A percentile compares a stretch with the other conserved stretches of the same genome.
phyloP scores from a whole-genome alignment of 768 basidiomycete genomes.

The Trametes elegans region DNA sequence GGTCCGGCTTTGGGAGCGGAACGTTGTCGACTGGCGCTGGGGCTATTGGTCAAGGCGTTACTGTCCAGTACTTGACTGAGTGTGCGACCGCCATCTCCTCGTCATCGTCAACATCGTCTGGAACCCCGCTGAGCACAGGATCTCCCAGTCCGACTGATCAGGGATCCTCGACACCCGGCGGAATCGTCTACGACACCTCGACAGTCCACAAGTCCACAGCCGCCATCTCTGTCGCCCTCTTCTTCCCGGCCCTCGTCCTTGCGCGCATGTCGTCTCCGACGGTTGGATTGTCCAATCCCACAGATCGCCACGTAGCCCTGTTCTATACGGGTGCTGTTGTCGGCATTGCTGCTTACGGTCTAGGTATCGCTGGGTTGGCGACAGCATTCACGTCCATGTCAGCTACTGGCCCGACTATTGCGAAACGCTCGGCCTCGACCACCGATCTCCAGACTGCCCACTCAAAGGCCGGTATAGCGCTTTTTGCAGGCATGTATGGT shows the following conservation, averaged over 20 bases:
- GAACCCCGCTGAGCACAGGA: slow-evolving; percentile 6
- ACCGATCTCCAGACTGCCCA: slow-evolving; percentile 55
- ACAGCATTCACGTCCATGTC: slow-evolving; percentile 60
- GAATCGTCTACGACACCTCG: slow-evolving; percentile 38
- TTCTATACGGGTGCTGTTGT: slow-evolving; percentile 39
- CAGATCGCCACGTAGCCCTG: slow-evolving; percentile 24
- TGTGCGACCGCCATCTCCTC: slow-evolving; percentile 49
- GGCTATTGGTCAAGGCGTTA: slow-evolving; percentile 69
- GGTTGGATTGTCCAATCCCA: slow-evolving; percentile 22
- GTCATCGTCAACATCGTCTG: not conserved
- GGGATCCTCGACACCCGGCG: slow-evolving; percentile 5
- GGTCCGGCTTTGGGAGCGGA: slow-evolving; percentile 68
- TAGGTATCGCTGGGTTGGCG: slow-evolving; percentile 62
- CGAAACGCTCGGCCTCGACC: slow-evolving; percentile 34
- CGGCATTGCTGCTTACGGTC: slow-evolving; percentile 48
- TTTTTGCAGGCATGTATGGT: slow-evolving; percentile 62
- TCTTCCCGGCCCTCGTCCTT: slow-evolving; percentile 42
- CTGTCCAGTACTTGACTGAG: slow-evolving; percentile 51
- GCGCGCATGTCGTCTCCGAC: slow-evolving; percentile 42
- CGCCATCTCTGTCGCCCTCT: slow-evolving; percentile 46
- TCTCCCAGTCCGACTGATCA: not conserved
- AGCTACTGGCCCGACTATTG: slow-evolving; percentile 23
- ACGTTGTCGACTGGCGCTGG: slow-evolving; percentile 56
- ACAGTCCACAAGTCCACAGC: slow-evolving; percentile 45
- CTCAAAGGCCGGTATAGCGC: slow-evolving; percentile 59